A percentile compares a stretch with the other conserved stretches of the same genome.
phyloP scores from a whole-genome alignment of 179 eudicot species.

The Vitellaria paradoxa region DNA sequence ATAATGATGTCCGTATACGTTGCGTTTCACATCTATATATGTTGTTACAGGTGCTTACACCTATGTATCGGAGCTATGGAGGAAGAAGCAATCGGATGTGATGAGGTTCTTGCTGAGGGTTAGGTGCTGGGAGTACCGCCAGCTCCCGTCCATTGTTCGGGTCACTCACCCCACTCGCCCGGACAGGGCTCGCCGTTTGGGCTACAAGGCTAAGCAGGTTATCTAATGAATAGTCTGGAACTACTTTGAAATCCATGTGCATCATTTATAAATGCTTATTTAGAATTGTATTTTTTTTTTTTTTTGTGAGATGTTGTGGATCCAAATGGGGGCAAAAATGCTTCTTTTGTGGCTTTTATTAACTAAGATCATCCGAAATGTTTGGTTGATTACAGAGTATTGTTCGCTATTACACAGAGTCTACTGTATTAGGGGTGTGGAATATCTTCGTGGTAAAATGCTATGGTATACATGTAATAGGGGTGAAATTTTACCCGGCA shows the following conservation, averaged over 20 bases:
- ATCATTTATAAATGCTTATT: neutral
- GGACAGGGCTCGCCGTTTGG: conserved; percentile 59
- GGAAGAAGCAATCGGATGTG: conserved; percentile 60
- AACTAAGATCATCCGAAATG: too few relatives aligned
- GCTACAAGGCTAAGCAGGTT: conserved; percentile 72
- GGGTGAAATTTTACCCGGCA: too few relatives aligned
- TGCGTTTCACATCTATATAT: neutral
- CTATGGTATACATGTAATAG: too few relatives aligned
- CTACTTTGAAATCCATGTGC: neutral
- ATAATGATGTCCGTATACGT: neutral
- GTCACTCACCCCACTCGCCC: conserved; percentile 61
- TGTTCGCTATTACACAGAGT: too few relatives aligned
- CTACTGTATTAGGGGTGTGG: too few relatives aligned
- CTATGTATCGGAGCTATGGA: conserved; percentile 58
- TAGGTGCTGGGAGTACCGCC: conserved; percentile 60
- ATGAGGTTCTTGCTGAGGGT: conserved; percentile 53
- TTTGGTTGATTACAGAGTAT: too few relatives aligned
- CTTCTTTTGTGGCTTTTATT: too few relatives aligned
- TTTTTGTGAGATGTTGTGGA: neutral
- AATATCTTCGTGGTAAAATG: too few relatives aligned
- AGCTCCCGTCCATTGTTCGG: conserved; percentile 53
- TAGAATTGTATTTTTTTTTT: neutral
- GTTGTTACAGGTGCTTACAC: conserved; percentile 42
- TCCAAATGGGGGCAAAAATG: too few relatives aligned
- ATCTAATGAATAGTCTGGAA: neutral